These are phyloP conservation scores for Paxillus rubicundulus DNA, from an alignment of 768 basidiomycete genomes.

Conservation along the genomic window DNA sequence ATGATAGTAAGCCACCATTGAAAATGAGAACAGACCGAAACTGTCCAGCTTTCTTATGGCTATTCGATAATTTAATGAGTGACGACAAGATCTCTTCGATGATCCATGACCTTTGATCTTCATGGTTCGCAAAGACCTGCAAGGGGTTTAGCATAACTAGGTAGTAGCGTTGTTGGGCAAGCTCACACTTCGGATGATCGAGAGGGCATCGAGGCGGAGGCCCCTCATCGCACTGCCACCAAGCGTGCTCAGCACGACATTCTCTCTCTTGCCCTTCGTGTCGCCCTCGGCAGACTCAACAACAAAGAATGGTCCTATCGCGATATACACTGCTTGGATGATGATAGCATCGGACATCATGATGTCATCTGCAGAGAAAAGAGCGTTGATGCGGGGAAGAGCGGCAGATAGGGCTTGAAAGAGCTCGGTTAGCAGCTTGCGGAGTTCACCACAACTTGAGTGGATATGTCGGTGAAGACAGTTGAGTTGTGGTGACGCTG, in stretches of 20 bases:
- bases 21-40: constrained; percentile 59
- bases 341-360: constrained; percentile 85
- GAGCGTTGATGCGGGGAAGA: constrained; percentile 69
- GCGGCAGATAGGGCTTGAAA: constrained; percentile 72
- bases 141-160: constrained; percentile 4
- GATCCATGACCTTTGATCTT: constrained; percentile 92
- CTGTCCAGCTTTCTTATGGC: constrained; percentile 86
- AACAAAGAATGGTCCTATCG: constrained; percentile 93
- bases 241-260: constrained; percentile 58
- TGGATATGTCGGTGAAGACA: constrained; percentile 47
- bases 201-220: constrained; percentile 76
- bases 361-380: constrained; percentile 70
- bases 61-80: constrained; percentile 84
- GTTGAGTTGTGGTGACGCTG: constrained; percentile 48
- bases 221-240: constrained; percentile 81
- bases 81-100: constrained; percentile 95
- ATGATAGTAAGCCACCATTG: background rate
- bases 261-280: constrained; percentile 53
- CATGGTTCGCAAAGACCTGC: constrained; percentile 89
- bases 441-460: constrained; percentile 32
- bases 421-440: constrained; percentile 59
- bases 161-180: background rate
- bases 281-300: constrained; percentile 64
- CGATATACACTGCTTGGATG: constrained; percentile 89
- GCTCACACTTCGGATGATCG: constrained; percentile 81